Evolutionary conservation across 2,329 filamentous ascomycete genomes (phyloP), one percentile per base, ranked within the genome.

Genomic region (Ascomycota sp.): DNA sequence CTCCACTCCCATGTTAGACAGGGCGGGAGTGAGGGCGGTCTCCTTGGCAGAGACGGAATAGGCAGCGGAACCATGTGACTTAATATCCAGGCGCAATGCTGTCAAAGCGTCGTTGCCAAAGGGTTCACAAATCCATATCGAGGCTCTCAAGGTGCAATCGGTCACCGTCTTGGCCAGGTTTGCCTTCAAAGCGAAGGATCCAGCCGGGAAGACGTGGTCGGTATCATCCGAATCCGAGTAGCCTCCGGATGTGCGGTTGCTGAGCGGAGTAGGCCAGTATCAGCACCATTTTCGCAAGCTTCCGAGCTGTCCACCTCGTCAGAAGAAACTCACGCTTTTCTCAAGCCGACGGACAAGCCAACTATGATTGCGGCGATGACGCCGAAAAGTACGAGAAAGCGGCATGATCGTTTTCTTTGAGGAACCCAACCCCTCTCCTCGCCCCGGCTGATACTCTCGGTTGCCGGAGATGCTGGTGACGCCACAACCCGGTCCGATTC

Each of bases 61-160:
- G 10, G 50, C 46, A 21, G 45, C 44, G 10, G 44, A 38, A 25
- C 54, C 50, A n/a, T 42, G 35, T 4, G 53, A 42, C 2, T 48
- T 47, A 33, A 79, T 69, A 33, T 64, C 56, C 72, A 71, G 78
- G 43, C 65, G 59, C 46, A 76, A 75, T 6, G 59, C 64, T 0
- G 64, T 56, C 4, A 57, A 44, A 4, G 52, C 50, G 13, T 55
- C 51, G 9, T 37, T 28, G 4, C 49, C 49, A 41, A 63, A 65
- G 1, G 72, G 69, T 35, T 61, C 66, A 53, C 74, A 79, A 32
- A 56, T 55, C 68, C 72, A 79, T 1, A 69, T 69, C 4, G 56
- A 49, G 0, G 63, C 38, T 38, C 67, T 61, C 10, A 63, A 58
- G 1, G 69, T 72, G 48, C 75, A 79, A 29, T 56, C 56, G 6